Evolutionary conservation across 2,329 filamentous ascomycete genomes (phyloP).

Genomic region (Aspergillus pseudoterreus): DNA sequence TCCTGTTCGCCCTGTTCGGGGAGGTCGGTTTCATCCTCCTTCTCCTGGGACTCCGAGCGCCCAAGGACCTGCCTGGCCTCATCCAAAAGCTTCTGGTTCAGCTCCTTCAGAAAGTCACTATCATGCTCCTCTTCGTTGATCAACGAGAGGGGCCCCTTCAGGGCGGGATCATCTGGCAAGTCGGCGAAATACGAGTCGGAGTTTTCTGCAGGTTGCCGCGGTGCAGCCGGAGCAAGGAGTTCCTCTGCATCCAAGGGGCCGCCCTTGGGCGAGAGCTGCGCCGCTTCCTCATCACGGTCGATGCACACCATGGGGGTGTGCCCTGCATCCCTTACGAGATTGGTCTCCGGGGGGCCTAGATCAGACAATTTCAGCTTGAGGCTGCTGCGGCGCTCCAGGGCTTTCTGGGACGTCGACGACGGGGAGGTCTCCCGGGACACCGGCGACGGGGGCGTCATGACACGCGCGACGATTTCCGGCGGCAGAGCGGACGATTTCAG

Average conservation of each 20-base stretch:
- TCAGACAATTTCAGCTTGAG: slow-evolving; percentile 35
- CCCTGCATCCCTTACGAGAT: slow-evolving; percentile 40
- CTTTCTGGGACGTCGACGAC: slow-evolving; percentile 21
- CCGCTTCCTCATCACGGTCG: slow-evolving; percentile 30
- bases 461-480: slow-evolving; percentile 40
- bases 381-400: slow-evolving; percentile 27
- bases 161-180: slow-evolving; percentile 40
- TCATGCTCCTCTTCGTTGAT: slow-evolving; percentile 40
- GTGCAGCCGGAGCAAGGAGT: slow-evolving; percentile 32
- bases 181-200: slow-evolving; percentile 41
- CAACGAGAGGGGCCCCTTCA: slow-evolving; percentile 43
- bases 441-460: slow-evolving; percentile 41
- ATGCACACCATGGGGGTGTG: slow-evolving; percentile 45
- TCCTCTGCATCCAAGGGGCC: slow-evolving; percentile 17
- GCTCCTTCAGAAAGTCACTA: slow-evolving; percentile 37
- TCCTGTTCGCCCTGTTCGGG: slow-evolving; percentile 26
- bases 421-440: slow-evolving; percentile 25
- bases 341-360: slow-evolving; percentile 36
- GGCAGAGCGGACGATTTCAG: slow-evolving; percentile 44
- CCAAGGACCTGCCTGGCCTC: slow-evolving; percentile 35
- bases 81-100: slow-evolving; percentile 42
- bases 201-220: slow-evolving; percentile 35
- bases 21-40: slow-evolving; percentile 22
- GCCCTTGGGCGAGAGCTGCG: slow-evolving; percentile 23
- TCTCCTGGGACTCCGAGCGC: slow-evolving; percentile 17